A percentile compares a stretch with the other conserved stretches of the same genome.
phyloP scores from a whole-genome alignment of 257 asterid genomes.

The Verbena officinalis region DNA sequence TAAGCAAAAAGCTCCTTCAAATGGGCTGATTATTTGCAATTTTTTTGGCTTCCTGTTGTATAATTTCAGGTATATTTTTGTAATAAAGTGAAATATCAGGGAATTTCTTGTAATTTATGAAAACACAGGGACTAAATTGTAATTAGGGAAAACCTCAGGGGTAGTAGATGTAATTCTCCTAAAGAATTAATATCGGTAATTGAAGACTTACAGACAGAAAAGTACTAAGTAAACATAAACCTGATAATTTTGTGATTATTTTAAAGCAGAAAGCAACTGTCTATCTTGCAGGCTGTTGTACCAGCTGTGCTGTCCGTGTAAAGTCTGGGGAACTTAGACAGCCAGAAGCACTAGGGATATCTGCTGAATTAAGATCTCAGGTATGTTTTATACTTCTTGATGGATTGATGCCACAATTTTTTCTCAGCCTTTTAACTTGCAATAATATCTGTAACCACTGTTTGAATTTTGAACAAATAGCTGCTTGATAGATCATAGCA shows the following conservation, averaged over 20 bases:
- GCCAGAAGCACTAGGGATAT: conserved; percentile 95
- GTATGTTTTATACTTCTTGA: conserved; percentile 30
- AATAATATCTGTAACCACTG: no score
- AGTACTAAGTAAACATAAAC: conserved; percentile 5
- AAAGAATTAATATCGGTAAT: not conserved
- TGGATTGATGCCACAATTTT: not conserved
- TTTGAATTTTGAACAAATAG: no score
- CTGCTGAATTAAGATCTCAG: conserved; percentile 82
- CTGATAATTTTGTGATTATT: not conserved
- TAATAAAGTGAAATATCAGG: no score
- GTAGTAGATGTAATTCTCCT: no score
- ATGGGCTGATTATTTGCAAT: no score
- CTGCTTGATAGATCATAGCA: no score
- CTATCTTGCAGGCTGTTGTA: conserved; percentile 79
- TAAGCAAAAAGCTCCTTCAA: no score
- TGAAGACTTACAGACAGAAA: conserved; percentile 4
- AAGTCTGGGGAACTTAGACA: conserved; percentile 91
- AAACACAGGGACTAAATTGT: no score
- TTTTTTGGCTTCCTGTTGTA: no score
- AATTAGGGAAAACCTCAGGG: no score
- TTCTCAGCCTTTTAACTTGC: not conserved
- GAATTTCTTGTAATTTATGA: no score
- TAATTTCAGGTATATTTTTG: no score
- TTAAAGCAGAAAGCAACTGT: conserved; percentile 4
- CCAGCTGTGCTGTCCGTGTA: conserved; percentile 95